These are phyloP conservation scores for Apiospora hydei DNA, from an alignment of 2,329 filamentous ascomycete species.

Conservation along the genomic window DNA sequence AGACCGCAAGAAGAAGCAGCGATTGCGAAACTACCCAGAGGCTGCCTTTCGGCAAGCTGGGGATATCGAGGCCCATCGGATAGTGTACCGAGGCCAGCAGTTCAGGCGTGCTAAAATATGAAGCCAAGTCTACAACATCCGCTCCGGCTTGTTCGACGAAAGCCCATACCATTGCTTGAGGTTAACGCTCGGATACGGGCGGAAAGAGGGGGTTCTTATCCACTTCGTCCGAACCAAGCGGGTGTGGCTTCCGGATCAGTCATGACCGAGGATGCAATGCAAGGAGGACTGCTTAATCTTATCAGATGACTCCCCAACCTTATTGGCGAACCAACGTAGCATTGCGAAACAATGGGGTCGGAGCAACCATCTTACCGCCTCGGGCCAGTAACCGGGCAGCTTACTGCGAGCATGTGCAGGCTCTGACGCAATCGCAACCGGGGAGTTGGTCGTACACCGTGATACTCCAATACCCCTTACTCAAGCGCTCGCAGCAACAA, in stretches of 20 bases:
- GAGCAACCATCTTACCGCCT: not conserved
- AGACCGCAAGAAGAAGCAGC: not conserved
- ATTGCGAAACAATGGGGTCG: not conserved
- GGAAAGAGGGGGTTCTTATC: constrained; percentile 7
- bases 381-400: too few species aligned
- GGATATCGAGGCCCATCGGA: not conserved
- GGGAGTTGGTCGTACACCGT: not conserved
- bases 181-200: not conserved
- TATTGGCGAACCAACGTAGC: not conserved
- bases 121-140: not conserved
- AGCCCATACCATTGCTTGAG: too few species aligned
- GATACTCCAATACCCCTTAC: not conserved
- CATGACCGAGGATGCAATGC: not conserved
- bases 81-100: not conserved
- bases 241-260: not conserved
- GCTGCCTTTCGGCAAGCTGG: constrained; percentile 5
- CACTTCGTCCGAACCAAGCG: not conserved
- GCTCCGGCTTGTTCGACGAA: not conserved
- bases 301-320: not conserved
- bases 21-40: not conserved
- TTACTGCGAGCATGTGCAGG: too few species aligned
- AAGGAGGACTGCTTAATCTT: not conserved
- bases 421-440: not conserved
- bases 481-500: not conserved
- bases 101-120: too few species aligned